Evolutionary conservation across 768 basidiomycete genomes (phyloP).

Genomic region (Fomitopsis serialis): DNA sequence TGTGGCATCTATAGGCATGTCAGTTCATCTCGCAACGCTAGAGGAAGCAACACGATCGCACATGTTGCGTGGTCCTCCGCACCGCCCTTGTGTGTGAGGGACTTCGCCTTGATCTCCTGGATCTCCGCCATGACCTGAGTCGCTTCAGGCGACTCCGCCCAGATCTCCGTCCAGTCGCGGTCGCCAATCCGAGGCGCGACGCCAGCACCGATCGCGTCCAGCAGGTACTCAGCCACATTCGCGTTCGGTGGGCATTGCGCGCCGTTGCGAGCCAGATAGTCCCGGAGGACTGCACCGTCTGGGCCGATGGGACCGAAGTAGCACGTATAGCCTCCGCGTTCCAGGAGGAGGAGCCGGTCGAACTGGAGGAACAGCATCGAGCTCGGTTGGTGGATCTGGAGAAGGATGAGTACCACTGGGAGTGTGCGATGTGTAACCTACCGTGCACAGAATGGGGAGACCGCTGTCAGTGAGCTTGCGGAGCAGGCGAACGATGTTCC

Average conservation of each 20-base stretch:
- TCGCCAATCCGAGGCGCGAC: conserved; percentile 65
- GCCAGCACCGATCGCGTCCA: conserved; percentile 86
- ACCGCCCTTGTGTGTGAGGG: conserved; percentile 1
- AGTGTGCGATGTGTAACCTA: too few relatives aligned
- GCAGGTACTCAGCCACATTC: conserved; percentile 74
- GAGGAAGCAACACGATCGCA: conserved; percentile 4
- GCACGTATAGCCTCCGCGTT: conserved; percentile 84
- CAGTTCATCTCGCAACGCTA: not conserved
- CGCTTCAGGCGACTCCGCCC: conserved; percentile 68
- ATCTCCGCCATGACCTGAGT: conserved; percentile 36
- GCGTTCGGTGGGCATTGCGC: conserved; percentile 69
- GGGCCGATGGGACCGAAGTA: conserved; percentile 88
- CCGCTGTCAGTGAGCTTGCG: conserved; percentile 80
- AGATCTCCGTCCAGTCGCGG: conserved; percentile 83
- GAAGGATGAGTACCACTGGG: too few relatives aligned
- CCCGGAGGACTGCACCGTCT: conserved; percentile 60
- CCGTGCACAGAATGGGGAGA: conserved; percentile 85
- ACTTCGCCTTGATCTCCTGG: conserved; percentile 30
- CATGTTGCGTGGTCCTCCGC: conserved; percentile 14
- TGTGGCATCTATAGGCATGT: conserved; percentile 52
- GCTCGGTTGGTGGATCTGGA: conserved; percentile 89
- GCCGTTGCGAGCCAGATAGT: conserved; percentile 74
- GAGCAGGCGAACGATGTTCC: conserved; percentile 78
- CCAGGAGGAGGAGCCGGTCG: conserved; percentile 61
- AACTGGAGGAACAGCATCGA: conserved; percentile 84